Evolutionary conservation across 1,139 yeast genomes (phyloP).

Genomic region (Taphrina betulina): DNA sequence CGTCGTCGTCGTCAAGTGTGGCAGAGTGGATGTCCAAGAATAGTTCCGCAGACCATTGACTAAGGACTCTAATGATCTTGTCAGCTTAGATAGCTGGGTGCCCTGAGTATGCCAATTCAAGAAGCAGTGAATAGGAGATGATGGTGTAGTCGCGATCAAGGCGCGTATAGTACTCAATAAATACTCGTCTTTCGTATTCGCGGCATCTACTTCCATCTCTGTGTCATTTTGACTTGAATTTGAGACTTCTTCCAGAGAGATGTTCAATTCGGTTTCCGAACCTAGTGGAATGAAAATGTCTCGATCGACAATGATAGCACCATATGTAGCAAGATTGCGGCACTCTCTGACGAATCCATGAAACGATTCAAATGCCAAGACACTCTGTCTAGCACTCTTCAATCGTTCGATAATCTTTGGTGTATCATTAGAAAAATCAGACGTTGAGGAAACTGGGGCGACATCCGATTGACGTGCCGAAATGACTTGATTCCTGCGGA

Average conservation of each 20-base stretch:
- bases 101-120: not conserved
- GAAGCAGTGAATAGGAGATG: no score
- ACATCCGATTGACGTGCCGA: no score
- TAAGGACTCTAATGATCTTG: not conserved
- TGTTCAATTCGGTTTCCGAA: no score
- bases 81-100: not conserved
- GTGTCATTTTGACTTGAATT: no score
- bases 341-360: slow-evolving; percentile 1
- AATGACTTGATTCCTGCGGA: slow-evolving; percentile 7
- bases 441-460: no score
- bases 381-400: not conserved
- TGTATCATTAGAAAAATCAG: no score
- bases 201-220: no score
- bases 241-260: no score
- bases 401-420: not conserved
- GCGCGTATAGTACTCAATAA: no score
- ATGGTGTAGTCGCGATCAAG: no score
- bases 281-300: not conserved
- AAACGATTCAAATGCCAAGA: not conserved
- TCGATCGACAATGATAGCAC: not conserved
- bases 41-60: not conserved
- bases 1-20: no score
- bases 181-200: no score
- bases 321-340: not conserved
- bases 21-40: not conserved